Evolutionary conservation across 2,329 filamentous ascomycete species (phyloP), one percentile per base, ranked within the genome.

Genomic region (Aureobasidium vineae): DNA sequence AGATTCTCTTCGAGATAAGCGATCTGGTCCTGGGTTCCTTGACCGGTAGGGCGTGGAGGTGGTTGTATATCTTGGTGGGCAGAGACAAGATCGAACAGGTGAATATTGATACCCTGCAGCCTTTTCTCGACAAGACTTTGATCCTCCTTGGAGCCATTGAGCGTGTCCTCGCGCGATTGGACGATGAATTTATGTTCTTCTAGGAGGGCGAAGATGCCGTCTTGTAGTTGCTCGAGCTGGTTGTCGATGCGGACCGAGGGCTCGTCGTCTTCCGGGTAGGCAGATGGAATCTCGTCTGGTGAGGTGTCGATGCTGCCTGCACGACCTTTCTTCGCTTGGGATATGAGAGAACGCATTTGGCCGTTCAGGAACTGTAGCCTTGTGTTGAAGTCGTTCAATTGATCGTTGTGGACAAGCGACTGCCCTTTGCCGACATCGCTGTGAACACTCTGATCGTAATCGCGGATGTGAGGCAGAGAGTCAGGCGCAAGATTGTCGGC

Each of bases 11-110:
- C 84, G 69, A 92, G 81, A 71, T 90, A 91, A 54, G 81, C 78
- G 49, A 92, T 79, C 71, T 95, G 91, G 31, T 86, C 84, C 54
- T 89, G 83, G 6, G 91, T 76, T 31, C 84, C 84, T 52, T 83
- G 81, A 5, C 84, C 84, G 1, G 83, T 81, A 3, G 83, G 77
- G 41, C 83, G 77, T 3, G 90, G 89, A 5, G 87, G 86, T 31
- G 84, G 81, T 15, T 84, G 82, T 57, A 87, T 74, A 38, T 83
- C 81, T 53, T 78, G 71, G 47, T 75, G 76, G 65, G 73, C 76
- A 31, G 80, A 72, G 50, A 82, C 53, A 5, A 69, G 70, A 5
- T 75, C 75, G 59, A 86, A 84, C 13, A 93, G 77, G 67, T 88
- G 86, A 6, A 81, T 81, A 73, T 90, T 92, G 72, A 92, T 77